Evolutionary conservation across 176 grass and related monocot species (phyloP), one percentile per base, ranked within the genome.

Genomic region (Carex scoparia): DNA sequence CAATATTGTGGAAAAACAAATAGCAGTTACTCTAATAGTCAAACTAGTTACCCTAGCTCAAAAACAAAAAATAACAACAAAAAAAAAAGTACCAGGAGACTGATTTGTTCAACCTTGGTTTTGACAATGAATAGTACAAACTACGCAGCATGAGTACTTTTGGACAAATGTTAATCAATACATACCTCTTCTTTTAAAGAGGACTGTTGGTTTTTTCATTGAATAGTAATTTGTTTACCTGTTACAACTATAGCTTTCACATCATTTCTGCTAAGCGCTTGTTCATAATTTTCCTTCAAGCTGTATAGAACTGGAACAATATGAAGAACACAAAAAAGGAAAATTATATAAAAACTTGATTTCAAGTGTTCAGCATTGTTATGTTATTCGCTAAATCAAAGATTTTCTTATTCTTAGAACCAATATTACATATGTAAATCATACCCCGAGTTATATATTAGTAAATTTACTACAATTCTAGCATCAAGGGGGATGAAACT

Each of bases 201-300:
- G 27, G 82, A 57, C 23, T 60, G 55, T 27, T 37, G 66, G 8
- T 13, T 65, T 35, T 69, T 49, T 59, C 30, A 27, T 79, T 81
- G 8, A 81, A 81, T 7, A 63, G 12, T 65, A 81, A 66, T 65
- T 33, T 84, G 7, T 5, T 46, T 85, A 95, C 96, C 91, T 92
- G 88, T 94, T 84, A 95, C 46, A 83, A 95, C 93, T 86, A 95
- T 92, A 78, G 93, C 91, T 90, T 98, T 94, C 28, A 98, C 96
- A 98, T 98, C 88, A 30, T 79, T 87, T 82, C 96, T 94, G 55
- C 27, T 79, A 82, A 98, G 61, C 18, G 93, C 93, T 91, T 95
- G 73, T 86, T 85, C 90, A 54, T 95, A 99, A 87, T 83, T 92
- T 58, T 92, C 88, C 65, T 88, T 99, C 64, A 98, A 88, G 63